phyloP scores from a whole-genome alignment of 306 rosid genomes.

The Senna siamea region DNA sequence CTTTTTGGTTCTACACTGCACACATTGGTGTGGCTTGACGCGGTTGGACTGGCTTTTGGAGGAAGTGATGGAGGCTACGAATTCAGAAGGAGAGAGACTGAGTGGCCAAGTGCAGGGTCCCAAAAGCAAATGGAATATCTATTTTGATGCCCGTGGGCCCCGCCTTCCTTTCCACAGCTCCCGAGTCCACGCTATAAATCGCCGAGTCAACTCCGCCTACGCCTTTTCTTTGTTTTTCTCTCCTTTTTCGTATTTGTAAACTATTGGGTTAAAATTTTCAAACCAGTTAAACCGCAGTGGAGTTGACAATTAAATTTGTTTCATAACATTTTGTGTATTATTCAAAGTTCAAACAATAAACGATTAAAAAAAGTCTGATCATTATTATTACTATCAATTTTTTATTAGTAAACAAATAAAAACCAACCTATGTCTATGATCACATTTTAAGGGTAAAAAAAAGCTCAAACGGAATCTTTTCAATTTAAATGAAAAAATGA shows the following conservation, averaged over 20 bases:
- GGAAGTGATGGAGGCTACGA: constrained; percentile 18
- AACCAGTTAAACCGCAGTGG: no score
- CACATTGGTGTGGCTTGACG: neutral
- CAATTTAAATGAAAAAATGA: no score
- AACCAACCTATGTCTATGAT: no score
- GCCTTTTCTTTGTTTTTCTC: neutral
- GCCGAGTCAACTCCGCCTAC: constrained; percentile 41
- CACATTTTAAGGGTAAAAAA: no score
- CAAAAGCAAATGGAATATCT: constrained; percentile 46
- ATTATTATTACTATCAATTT: neutral
- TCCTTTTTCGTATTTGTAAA: no score
- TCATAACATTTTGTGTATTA: neutral
- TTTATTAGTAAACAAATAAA: no score
- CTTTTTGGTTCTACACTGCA: neutral
- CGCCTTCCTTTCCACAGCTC: constrained; percentile 20
- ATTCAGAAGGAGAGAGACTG: constrained; percentile 11
- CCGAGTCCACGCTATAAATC: constrained; percentile 34
- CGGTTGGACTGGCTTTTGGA: constrained; percentile 40
- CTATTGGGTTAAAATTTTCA: neutral
- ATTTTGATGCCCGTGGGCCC: constrained; percentile 43
- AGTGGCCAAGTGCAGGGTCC: constrained; percentile 30
- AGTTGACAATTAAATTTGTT: no score
- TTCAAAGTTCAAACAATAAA: no score
- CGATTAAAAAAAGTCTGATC: no score
- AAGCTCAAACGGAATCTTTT: no score